phyloP scores from a whole-genome alignment of 2,329 filamentous ascomycete species.

The Bisporella sp. region DNA sequence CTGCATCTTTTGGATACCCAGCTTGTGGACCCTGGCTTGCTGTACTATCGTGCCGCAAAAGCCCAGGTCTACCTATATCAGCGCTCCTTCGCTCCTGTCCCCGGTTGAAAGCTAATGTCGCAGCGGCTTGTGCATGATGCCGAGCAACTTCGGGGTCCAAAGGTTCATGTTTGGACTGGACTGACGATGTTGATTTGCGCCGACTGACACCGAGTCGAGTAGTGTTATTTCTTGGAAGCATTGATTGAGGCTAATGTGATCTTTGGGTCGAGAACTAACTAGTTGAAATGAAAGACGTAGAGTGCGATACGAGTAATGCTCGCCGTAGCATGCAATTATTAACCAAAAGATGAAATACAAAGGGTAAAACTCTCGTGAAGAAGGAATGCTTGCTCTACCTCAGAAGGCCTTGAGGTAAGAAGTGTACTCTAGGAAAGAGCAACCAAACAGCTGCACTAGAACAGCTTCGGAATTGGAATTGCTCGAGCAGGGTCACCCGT shows the following conservation, averaged over 20 bases:
- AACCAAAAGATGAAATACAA: slow-evolving; percentile 25
- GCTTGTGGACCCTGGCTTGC: slow-evolving; percentile 6
- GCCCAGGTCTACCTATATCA: slow-evolving; percentile 27
- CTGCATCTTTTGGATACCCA: slow-evolving; percentile 14
- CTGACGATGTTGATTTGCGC: slow-evolving; percentile 47
- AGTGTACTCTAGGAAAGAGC: no score
- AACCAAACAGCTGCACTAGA: no score
- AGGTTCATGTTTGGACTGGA: slow-evolving; percentile 39
- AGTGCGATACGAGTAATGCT: slow-evolving; percentile 19
- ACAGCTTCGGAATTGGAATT: no score
- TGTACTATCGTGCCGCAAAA: slow-evolving; percentile 9
- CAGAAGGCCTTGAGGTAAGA: no score
- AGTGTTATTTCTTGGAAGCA: slow-evolving; percentile 35
- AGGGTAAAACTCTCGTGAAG: neutral
- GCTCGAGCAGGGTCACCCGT: no score
- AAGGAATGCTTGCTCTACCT: no score
- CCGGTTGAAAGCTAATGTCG: slow-evolving; percentile 50
- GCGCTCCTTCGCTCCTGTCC: slow-evolving; percentile 36
- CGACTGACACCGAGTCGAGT: slow-evolving; percentile 33
- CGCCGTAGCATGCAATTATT: slow-evolving; percentile 11
- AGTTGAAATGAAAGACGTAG: slow-evolving; percentile 23
- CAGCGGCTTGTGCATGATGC: slow-evolving; percentile 56
- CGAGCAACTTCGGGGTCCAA: slow-evolving; percentile 43
- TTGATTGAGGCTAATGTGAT: slow-evolving; percentile 13
- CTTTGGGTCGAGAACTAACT: slow-evolving; percentile 14